Conservation (phyloP, 2,329 filamentous ascomycete species). For the Emmonsiellopsis sp. region DNA sequence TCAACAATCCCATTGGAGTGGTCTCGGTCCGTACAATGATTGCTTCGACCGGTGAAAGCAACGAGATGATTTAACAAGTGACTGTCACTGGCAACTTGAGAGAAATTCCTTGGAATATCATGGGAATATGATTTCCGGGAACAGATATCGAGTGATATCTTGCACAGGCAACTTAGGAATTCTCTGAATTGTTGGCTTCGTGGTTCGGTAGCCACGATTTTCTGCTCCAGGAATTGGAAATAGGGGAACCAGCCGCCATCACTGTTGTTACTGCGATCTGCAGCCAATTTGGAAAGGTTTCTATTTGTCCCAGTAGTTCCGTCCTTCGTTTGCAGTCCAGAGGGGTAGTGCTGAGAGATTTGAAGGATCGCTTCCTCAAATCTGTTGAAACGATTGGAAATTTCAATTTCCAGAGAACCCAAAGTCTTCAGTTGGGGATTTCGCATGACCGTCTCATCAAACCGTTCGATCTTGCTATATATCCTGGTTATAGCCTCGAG, state of each 20-base stretch:
- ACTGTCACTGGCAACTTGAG: not conserved
- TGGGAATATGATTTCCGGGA: not conserved
- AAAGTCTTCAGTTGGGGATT: too few species aligned
- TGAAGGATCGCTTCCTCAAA: not conserved
- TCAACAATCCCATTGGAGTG: not conserved
- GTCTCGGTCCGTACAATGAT: not conserved
- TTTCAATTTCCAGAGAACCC: not conserved
- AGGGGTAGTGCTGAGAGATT: not conserved
- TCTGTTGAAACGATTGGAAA: not conserved
- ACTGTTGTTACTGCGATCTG: not conserved
- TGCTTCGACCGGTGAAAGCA: not conserved
- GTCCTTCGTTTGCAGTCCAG: not conserved
- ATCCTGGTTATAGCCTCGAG: constrained; percentile 12
- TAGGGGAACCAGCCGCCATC: not conserved
- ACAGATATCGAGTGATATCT: not conserved
- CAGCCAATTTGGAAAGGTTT: not conserved
- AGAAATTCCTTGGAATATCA: not conserved
- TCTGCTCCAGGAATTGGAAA: not conserved
- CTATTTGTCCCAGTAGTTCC: not conserved
- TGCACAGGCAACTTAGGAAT: not conserved
- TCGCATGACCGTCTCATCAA: not conserved
- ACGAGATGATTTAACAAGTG: not conserved
- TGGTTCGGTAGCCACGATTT: not conserved
- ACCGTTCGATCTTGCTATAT: constrained; percentile 2
- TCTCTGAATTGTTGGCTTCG: not conserved